Evolutionary conservation across 352 stramenopile genomes (phyloP), one percentile per base, ranked within the genome.

Genomic region (Labyrinthula sp.): DNA sequence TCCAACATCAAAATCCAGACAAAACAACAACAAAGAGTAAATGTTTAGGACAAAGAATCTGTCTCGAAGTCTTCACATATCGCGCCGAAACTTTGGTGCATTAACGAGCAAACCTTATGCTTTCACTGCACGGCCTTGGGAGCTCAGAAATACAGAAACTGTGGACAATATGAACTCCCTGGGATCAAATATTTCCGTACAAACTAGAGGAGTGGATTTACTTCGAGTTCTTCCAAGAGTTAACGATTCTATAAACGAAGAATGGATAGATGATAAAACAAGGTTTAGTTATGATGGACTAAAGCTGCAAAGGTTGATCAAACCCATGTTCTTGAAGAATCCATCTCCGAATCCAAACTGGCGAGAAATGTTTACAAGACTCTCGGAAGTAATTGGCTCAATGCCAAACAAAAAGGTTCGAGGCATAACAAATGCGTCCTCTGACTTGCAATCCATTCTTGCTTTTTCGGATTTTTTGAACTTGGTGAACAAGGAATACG

Each of bases 191-290:
- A 52, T 52, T 35, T 27, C 29, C 20, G 18, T 52, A 35, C 43
- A 52, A 15, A 33, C 43, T 12, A 50, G 35, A 21, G 43, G 43
- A 31, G 43, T 31, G 24, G 43, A 55, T 35, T 35, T 55, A 28
- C 27, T 55, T 25, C 46, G 46, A 35, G 24, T 55, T 10, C 22
- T 52, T 10, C 36, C 46, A 7, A 24, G 46, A 14, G 36, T 40
- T 35, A 55, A 55, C 38, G 46, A 55, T 15, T 24, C 35, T 14
- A 54, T 55, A 14, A 55, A 55, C 38, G 46, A 55, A 40, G 46
- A 55, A 40, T 55, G 46, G 46, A 55, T 55, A 23, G 17, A 50
- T 30, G 46, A 55, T 21, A 55, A 55, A 27, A 54, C 46, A 26
- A 24, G 46, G 9, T 55, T 55, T 27, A 14, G 14, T 6, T 55